Percentiles rank a stretch among this genome's conserved stretches.
Evolutionary conservation across 352 stramenopile genomes (phyloP).

Genomic region (Globisporangium megalacanthum): DNA sequence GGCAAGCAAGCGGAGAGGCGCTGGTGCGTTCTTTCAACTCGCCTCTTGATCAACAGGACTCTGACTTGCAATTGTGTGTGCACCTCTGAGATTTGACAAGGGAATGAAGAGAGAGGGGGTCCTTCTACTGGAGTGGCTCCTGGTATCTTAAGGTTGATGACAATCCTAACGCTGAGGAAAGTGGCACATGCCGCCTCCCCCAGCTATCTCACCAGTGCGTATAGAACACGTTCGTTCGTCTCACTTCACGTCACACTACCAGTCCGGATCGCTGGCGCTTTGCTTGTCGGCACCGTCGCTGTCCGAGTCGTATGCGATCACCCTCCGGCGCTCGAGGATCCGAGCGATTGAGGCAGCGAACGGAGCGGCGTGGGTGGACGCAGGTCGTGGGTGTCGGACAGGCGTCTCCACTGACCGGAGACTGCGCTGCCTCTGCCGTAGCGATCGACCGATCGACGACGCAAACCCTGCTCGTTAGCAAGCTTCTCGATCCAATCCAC

Average conservation of each 20-base stretch:
- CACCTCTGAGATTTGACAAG: too few relatives aligned
- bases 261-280: conserved; percentile 15
- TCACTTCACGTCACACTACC: conserved; percentile 5
- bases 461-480: background rate
- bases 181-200: too few relatives aligned
- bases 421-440: conserved; percentile 34
- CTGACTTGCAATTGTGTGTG: too few relatives aligned
- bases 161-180: too few relatives aligned
- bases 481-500: background rate
- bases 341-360: conserved; percentile 57
- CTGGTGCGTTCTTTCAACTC: too few relatives aligned
- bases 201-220: background rate
- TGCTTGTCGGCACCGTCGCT: conserved; percentile 22
- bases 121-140: too few relatives aligned
- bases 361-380: conserved; percentile 14
- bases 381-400: conserved; percentile 7
- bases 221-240: background rate
- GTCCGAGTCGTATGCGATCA: conserved; percentile 64
- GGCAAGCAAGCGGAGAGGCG: too few relatives aligned
- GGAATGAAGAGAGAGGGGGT: too few relatives aligned
- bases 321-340: conserved; percentile 47
- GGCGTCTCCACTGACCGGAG: conserved; percentile 30
- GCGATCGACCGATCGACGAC: background rate
- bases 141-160: too few relatives aligned
- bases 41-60: too few relatives aligned